A percentile compares a stretch with the other conserved stretches of the same genome.
phyloP scores from a whole-genome alignment of 2,329 filamentous ascomycete genomes.

The Cladosporium colombiae region DNA sequence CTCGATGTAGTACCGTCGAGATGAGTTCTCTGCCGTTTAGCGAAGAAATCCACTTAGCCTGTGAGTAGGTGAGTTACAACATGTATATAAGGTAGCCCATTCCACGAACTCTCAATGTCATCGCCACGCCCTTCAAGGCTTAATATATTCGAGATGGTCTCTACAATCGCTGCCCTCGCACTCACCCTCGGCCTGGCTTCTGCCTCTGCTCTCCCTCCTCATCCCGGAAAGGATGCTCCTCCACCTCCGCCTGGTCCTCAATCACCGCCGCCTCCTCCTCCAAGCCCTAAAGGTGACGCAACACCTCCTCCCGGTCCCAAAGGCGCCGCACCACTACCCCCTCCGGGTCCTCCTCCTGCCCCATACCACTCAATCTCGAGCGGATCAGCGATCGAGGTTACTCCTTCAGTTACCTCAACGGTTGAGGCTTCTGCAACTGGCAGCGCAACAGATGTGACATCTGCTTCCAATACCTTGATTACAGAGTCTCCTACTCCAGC shows the following conservation, averaged over 20 bases:
- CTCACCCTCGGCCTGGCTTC: conserved; percentile 9
- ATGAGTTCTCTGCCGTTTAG: not conserved
- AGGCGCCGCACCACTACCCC: not conserved
- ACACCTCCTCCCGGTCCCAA: not conserved
- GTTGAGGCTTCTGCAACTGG: not conserved
- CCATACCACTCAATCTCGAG: not conserved
- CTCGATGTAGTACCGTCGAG: not conserved
- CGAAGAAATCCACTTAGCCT: not conserved
- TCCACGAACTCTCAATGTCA: not conserved
- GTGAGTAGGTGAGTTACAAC: not conserved
- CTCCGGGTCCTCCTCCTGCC: not conserved
- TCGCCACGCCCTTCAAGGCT: not conserved
- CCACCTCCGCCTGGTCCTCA: not conserved
- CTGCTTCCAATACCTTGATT: not conserved
- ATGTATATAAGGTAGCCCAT: not conserved
- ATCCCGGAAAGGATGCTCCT: not conserved
- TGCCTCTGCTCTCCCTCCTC: not conserved
- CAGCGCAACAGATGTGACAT: not conserved
- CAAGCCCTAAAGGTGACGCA: not conserved
- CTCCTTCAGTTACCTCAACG: not conserved
- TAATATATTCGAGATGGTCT: conserved; percentile 1
- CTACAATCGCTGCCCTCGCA: not conserved
- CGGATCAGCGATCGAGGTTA: not conserved
- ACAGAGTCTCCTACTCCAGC: not conserved
- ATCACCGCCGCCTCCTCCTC: not conserved